phyloP scores from a whole-genome alignment of 164 flowering plant genomes.

The Malania oleifera region DNA sequence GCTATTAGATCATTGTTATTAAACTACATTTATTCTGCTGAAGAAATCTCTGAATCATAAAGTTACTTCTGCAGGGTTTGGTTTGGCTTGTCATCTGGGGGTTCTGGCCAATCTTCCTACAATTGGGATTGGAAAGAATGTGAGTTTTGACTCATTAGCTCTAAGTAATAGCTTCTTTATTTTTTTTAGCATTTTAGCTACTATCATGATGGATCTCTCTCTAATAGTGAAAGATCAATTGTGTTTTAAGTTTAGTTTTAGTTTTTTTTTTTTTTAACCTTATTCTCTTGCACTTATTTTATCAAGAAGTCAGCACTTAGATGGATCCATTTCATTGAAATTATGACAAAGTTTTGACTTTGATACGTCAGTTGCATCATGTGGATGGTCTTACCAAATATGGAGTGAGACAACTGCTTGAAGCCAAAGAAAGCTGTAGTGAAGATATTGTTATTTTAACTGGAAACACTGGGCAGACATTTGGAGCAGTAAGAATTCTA shows the following conservation, averaged over 20 bases:
- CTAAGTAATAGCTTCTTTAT: not conserved
- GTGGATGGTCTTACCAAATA: constrained; percentile 75
- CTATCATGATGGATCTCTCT: not conserved
- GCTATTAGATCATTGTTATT: not conserved
- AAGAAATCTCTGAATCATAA: not conserved
- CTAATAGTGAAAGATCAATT: no score
- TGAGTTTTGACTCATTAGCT: constrained; percentile 26
- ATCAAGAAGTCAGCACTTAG: not conserved
- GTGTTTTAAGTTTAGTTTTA: not conserved
- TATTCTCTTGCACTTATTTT: no score
- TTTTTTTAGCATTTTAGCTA: not conserved
- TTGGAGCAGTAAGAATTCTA: constrained; percentile 69
- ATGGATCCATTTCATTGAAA: not conserved
- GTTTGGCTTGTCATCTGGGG: constrained; percentile 89
- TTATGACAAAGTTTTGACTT: not conserved
- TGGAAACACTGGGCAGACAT: constrained; percentile 56
- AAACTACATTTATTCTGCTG: not conserved
- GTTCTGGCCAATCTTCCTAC: constrained; percentile 73
- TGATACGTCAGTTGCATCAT: constrained; percentile 63
- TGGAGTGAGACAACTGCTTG: constrained; percentile 46
- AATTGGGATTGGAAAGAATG: constrained; percentile 87
- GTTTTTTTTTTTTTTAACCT: no score
- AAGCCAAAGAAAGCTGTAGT: constrained; percentile 31
- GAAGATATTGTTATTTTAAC: constrained; percentile 40
- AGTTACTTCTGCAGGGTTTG: constrained; percentile 53